Evolutionary conservation across 2,329 filamentous ascomycete genomes (phyloP).

Genomic region (Aspergillus floridensis): DNA sequence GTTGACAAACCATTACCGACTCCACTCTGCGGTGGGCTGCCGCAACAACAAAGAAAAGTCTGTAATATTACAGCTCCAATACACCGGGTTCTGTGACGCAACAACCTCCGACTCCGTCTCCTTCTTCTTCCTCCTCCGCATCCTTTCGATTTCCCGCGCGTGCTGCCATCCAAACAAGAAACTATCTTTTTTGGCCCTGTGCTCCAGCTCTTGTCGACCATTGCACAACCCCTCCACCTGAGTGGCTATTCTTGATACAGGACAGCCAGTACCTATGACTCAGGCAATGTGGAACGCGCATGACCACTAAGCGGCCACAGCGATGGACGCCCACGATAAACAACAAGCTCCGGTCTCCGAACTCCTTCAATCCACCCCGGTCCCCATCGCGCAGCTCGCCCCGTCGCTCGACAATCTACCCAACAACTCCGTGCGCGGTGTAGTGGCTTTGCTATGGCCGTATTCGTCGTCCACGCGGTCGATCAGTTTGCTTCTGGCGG

Average conservation of each 20-base stretch:
- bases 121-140: constrained; percentile 7
- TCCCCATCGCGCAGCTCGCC: constrained; percentile 44
- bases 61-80: constrained; percentile 18
- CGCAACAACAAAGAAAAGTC: background rate
- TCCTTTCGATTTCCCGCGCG: constrained; percentile 1
- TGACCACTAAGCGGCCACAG: constrained; percentile 18
- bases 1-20: background rate
- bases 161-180: background rate
- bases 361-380: constrained; percentile 22
- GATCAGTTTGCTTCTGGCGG: constrained; percentile 76
- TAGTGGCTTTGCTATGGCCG: constrained; percentile 86
- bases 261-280: constrained; percentile 11
- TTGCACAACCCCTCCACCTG: background rate
- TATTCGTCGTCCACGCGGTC: constrained; percentile 75
- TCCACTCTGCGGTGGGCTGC: background rate
- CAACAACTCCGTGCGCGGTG: constrained; percentile 56
- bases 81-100: constrained; percentile 3
- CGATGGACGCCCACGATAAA: constrained; percentile 29
- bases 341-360: constrained; percentile 22
- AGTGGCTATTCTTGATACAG: background rate
- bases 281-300: constrained; percentile 12
- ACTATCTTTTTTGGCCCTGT: no score
- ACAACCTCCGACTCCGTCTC: constrained; percentile 7
- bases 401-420: constrained; percentile 31
- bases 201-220: background rate